Evolutionary conservation across 805 yeast species (phyloP), one percentile per base, ranked within the genome.

Genomic region (Candida oleophila): DNA sequence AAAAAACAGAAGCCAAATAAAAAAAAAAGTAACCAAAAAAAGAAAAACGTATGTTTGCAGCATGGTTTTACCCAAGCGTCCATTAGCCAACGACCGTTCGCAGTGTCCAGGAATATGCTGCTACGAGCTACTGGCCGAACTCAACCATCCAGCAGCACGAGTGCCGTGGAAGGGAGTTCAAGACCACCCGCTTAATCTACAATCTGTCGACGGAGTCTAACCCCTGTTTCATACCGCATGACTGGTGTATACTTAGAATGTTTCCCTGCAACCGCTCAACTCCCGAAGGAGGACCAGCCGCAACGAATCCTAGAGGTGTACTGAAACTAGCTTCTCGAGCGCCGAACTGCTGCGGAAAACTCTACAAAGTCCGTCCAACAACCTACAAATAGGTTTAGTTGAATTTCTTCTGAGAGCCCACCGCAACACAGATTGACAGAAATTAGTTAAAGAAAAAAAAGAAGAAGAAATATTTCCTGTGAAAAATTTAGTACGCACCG

Each of bases 61-160:
- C 96, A 92, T 91, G 98, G 98, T 91, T 91, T 88, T 88, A 90
- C 98, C 92, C 97, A 88, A 89, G 83, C 94, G 96, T 85, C 84
- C 82, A 92, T 77, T 61, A 82, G 95, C 83, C 94, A 73, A 62
- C 76, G 87, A 82, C 85, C 87, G 81, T 87, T 78, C 96, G 95
- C 85, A 91, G 92, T 82, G 97, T 89, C 79, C 87, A 92, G 98
- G 98, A 92, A 92, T 92, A 92, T 92, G 96, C 92, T 82, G 97
- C 96, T 76, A 72, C 84, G 78, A 68, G 68, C 68, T 71, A 79
- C 68, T 72, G 85, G 77, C 74, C 85, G 87, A 84, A 82, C 88
- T 83, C 66, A 64, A 60, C 65, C 68, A 69, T 68, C 56, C 59
- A 60, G 50, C 55, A 62, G 59, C 52, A 62, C 65, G 57, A 30